Evolutionary conservation across 352 stramenopile species (phyloP), one percentile per base, ranked within the genome.

Genomic region (Phytophthora brassicae): DNA sequence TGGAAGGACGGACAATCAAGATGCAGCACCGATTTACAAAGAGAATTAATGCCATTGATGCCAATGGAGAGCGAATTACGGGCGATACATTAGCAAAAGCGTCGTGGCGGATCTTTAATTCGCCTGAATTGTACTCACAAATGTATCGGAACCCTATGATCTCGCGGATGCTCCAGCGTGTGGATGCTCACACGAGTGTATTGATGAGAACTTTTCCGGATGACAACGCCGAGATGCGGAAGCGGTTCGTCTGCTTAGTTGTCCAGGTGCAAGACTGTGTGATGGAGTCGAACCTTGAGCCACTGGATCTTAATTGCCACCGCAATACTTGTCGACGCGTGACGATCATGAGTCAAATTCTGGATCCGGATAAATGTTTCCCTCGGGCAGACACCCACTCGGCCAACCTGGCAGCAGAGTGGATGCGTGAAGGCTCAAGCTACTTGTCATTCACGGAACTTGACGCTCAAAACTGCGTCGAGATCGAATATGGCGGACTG

Each of bases 381-480:
- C 60, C 67, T 31, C 48, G 58, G 13, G 36, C 60, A 2, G 55
- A 36, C 29, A 67, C 54, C 1, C 46, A 59, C 38, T 52, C 54
- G 35, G 33, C 39, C 29, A 61, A 61, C 19, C 35, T 56, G 29
- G 54, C 22, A 14, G 52, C 19, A 4, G 58, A 75, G 43, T 79
- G 70, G 70, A 66, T 77, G 56, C 66, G 50, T 6, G 72, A 80
- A 56, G 72, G 68, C 53, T 47, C 69, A 33, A 68, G 60, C 41
- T 80, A 74, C 35, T 46, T 80, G n/a, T 73, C 64, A 20, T 80
- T 80, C 52, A 80, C 62, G 24, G 68, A 74, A 13, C 60, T 79
- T 7, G 60, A 72, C n/a, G 72, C 66, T 4, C 52, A 73, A 38
- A 55, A 70, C 39, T 48, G 56, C 42, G 53, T 80, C 19, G 68